Evolutionary conservation across 1,139 yeast species (phyloP).

Genomic region (Debaryomyces psychrophilus): DNA sequence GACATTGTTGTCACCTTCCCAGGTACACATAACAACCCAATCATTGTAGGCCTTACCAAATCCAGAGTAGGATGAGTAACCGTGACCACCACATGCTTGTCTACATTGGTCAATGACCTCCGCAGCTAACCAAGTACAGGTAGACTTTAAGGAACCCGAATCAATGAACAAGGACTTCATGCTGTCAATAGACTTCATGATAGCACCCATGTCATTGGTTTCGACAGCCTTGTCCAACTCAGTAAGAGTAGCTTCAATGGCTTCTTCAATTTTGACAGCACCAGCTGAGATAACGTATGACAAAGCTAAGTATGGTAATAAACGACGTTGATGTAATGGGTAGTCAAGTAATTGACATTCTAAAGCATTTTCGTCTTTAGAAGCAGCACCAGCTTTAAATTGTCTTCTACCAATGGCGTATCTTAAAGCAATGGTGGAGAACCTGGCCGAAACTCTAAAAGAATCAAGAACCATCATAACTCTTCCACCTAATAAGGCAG

Average conservation of each 20-base stretch:
- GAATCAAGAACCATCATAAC: slow-evolving; percentile 50
- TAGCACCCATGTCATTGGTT: slow-evolving; percentile 36
- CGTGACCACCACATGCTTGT: slow-evolving; percentile 58
- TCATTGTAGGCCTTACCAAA: slow-evolving; percentile 53
- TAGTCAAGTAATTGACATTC: slow-evolving; percentile 49
- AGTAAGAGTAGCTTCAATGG: slow-evolving; percentile 32
- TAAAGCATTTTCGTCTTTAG: slow-evolving; percentile 24
- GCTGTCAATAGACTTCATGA: slow-evolving; percentile 41
- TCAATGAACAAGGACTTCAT: slow-evolving; percentile 51
- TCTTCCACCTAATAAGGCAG: slow-evolving; percentile 50
- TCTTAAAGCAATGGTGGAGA: slow-evolving; percentile 47
- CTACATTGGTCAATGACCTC: slow-evolving; percentile 50
- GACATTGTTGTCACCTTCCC: slow-evolving; percentile 58
- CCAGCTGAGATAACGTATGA: slow-evolving; percentile 47
- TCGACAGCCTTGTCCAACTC: slow-evolving; percentile 43
- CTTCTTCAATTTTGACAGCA: slow-evolving; percentile 40
- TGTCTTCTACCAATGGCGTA: slow-evolving; percentile 52
- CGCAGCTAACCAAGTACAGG: slow-evolving; percentile 53
- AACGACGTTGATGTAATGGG: slow-evolving; percentile 51
- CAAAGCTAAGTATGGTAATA: slow-evolving; percentile 48
- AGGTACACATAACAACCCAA: slow-evolving; percentile 56
- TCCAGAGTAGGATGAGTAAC: slow-evolving; percentile 51
- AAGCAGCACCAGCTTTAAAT: slow-evolving; percentile 33
- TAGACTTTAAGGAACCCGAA: slow-evolving; percentile 52
- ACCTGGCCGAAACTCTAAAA: slow-evolving; percentile 45